These are phyloP conservation scores for Thalassiosira profunda DNA, from an alignment of 108 stramenopile genomes.

Conservation along the genomic window DNA sequence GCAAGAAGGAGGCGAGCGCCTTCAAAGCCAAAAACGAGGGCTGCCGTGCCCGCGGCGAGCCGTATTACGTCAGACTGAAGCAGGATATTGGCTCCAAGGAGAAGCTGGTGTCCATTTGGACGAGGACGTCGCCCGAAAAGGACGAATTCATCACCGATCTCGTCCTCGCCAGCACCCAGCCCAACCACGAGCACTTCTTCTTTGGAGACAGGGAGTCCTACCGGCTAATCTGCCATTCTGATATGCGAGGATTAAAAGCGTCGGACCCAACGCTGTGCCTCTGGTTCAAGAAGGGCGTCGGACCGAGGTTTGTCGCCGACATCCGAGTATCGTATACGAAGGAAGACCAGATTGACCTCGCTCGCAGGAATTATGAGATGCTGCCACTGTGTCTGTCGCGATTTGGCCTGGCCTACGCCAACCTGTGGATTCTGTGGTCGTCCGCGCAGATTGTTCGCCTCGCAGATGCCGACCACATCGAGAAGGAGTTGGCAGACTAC, in stretches of 20 bases:
- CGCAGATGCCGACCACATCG: conserved; percentile 31
- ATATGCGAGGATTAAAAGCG: conserved; percentile 25
- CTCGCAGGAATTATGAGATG: conserved; percentile 39
- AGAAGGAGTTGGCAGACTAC: conserved; percentile 43
- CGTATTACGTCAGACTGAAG: conserved; percentile 34
- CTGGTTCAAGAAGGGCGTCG: conserved; percentile 28
- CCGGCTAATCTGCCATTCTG: conserved; percentile 16
- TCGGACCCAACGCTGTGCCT: conserved; percentile 32
- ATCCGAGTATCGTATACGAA: conserved; percentile 31
- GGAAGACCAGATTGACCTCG: conserved; percentile 19
- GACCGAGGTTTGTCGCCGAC: conserved; percentile 19
- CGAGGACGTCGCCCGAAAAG: conserved; percentile 14
- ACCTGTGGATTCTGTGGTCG: conserved; percentile 43
- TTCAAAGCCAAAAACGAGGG: conserved; percentile 26
- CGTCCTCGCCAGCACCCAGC: conserved; percentile 26
- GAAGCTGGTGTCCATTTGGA: conserved; percentile 28
- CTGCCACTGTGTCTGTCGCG: conserved; percentile 29
- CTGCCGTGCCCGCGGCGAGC: conserved; percentile 22
- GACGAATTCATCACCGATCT: conserved; percentile 38
- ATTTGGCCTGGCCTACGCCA: conserved; percentile 35
- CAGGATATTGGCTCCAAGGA: conserved; percentile 40
- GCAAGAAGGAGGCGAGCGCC: conserved; percentile 14
- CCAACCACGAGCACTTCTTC: conserved; percentile 41
- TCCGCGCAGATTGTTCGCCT: conserved; percentile 21
- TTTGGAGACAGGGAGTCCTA: conserved; percentile 27